Percentiles rank a stretch among this genome's conserved stretches.
Evolutionary conservation across 1,284 basidiomycete genomes (phyloP).

Genomic region (Neonothopanus nambi): DNA sequence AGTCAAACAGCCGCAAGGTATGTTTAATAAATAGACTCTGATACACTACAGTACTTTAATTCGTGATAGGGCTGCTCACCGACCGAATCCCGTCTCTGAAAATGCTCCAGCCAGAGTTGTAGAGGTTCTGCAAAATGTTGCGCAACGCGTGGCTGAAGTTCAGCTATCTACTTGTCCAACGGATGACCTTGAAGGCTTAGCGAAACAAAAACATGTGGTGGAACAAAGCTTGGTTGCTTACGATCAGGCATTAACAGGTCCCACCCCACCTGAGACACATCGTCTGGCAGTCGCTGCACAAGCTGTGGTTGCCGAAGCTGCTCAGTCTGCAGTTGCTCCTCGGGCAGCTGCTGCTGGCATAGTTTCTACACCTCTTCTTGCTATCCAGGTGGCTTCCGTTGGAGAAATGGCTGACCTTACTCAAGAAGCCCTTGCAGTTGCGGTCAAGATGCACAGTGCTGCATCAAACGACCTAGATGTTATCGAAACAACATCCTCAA

Average conservation of each 20-base stretch:
- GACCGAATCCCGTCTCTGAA: constrained; percentile 5
- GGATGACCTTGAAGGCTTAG: constrained; percentile 62
- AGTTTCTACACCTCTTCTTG: constrained; percentile 11
- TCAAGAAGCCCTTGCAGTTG: constrained; percentile 18
- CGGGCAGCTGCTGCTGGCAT: constrained; percentile 12
- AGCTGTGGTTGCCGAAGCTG: constrained; percentile 76
- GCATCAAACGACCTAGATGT: constrained; percentile 15
- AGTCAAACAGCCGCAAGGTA: constrained; percentile 17
- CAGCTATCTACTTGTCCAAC: constrained; percentile 54
- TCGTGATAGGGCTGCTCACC: not conserved
- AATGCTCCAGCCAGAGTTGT: constrained; percentile 54
- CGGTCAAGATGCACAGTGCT: constrained; percentile 16
- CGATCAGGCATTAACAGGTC: constrained; percentile 62
- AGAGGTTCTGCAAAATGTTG: constrained; percentile 71
- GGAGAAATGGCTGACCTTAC: constrained; percentile 17
- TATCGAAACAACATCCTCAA: constrained; percentile 12
- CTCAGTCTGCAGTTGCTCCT: constrained; percentile 43
- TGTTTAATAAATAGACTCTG: not conserved
- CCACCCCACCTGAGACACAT: constrained; percentile 44
- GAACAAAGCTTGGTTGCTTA: constrained; percentile 76
- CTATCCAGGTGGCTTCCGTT: constrained; percentile 20
- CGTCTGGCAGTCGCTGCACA: constrained; percentile 69
- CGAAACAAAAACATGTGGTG: constrained; percentile 77
- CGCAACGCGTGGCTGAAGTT: constrained; percentile 70
- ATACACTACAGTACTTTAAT: not conserved